A percentile compares a stretch with the other conserved stretches of the same genome.
These are phyloP conservation scores for Backusella liffmaniae DNA, from an alignment of 192 early-diverging fungal genomes.

Conservation along the genomic window DNA sequence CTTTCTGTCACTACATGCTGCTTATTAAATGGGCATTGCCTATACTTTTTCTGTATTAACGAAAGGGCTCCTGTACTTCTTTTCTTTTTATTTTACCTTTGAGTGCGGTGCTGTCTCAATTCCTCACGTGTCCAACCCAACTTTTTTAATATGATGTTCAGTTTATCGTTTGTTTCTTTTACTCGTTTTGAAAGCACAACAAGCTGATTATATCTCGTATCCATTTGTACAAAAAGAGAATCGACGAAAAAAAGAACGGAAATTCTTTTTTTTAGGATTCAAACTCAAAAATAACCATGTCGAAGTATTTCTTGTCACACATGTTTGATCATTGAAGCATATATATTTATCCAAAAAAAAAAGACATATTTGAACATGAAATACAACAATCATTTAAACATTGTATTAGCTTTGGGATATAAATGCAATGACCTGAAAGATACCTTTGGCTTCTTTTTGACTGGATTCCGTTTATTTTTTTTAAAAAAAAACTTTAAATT, in stretches of 20 bases:
- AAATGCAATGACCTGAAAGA: no score
- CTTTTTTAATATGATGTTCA: not conserved
- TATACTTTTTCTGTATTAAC: not conserved
- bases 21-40: not conserved
- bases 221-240: not conserved
- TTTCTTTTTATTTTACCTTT: not conserved
- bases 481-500: no score
- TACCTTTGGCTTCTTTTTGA: no score
- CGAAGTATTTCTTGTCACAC: no score
- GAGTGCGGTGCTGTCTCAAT: not conserved
- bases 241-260: not conserved
- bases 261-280: not conserved
- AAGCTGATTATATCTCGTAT: conserved; percentile 5
- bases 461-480: no score
- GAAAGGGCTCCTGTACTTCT: not conserved
- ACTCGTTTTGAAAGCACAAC: conserved; percentile 9
- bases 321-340: no score
- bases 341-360: no score
- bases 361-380: no score
- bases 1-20: not conserved
- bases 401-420: no score
- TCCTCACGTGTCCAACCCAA: conserved; percentile 12
- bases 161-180: conserved; percentile 1
- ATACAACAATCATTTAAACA: no score
- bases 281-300: no score